phyloP scores from a whole-genome alignment of 495 filamentous ascomycete genomes.

The Annulohypoxylon maeteangense region DNA sequence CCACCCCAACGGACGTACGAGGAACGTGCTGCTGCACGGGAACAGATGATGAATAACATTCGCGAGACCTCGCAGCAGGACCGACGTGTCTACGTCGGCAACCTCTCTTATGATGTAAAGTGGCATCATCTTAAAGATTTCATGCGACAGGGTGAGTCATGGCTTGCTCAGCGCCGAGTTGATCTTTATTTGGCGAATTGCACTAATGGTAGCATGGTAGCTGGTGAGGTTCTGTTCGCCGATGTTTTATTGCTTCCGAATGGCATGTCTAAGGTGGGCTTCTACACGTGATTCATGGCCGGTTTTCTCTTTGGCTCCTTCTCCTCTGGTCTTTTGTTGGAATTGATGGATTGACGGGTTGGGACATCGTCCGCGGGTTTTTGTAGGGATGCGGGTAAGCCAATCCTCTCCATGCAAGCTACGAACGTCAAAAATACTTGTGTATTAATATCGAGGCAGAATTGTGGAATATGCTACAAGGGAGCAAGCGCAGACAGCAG shows the following conservation, averaged over 20 bases:
- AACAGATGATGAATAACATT: conserved; percentile 94
- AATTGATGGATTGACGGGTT: conserved; percentile 99
- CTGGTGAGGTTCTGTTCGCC: conserved; percentile 99
- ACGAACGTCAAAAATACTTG: neutral
- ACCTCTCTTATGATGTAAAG: conserved; percentile 98
- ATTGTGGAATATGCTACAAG: conserved; percentile 99
- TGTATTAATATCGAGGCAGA: conserved; percentile 58
- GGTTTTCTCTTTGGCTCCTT: conserved; percentile 75
- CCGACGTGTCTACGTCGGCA: conserved; percentile 98
- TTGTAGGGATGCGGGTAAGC: conserved; percentile 99
- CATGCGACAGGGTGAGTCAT: conserved; percentile 95
- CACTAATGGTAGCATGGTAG: conserved; percentile 58
- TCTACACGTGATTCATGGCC: conserved; percentile 88
- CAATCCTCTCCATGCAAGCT: neutral
- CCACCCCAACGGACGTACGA: conserved; percentile 79
- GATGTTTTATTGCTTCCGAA: conserved; percentile 99
- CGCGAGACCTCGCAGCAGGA: conserved; percentile 97
- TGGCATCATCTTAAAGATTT: conserved; percentile 99
- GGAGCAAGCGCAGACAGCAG: conserved; percentile 98
- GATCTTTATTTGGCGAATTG: neutral
- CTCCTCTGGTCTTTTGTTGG: conserved; percentile 80
- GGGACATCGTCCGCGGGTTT: conserved; percentile 86
- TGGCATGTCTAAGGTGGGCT: conserved; percentile 99
- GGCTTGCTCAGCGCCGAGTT: neutral
- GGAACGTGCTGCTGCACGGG: conserved; percentile 85